phyloP scores from a whole-genome alignment of 192 early-diverging fungal genomes.

The Podila clonocystis region DNA sequence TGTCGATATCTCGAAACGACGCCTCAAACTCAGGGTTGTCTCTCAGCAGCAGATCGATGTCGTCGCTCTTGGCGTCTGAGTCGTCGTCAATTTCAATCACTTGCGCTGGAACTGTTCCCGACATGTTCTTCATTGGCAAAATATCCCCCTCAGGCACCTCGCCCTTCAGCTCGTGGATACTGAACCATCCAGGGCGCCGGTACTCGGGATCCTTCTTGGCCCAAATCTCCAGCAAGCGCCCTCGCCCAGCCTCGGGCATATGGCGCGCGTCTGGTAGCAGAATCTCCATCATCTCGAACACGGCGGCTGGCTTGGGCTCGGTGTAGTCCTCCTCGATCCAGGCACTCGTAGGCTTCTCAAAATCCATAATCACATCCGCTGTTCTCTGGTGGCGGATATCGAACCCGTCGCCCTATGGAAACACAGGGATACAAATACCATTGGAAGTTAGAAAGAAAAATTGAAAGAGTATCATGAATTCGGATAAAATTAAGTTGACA shows the following conservation, averaged over 20 bases:
- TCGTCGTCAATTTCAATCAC: neutral
- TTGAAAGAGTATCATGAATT: too few relatives aligned
- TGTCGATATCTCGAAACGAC: neutral
- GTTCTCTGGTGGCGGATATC: slow-evolving; percentile 68
- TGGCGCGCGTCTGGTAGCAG: slow-evolving; percentile 61
- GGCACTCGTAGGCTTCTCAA: slow-evolving; percentile 53
- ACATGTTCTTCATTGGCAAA: neutral
- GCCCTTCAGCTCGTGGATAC: slow-evolving; percentile 34
- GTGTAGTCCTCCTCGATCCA: slow-evolving; percentile 65
- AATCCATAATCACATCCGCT: slow-evolving; percentile 70
- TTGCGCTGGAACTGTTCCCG: too few relatives aligned
- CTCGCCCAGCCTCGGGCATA: slow-evolving; percentile 46
- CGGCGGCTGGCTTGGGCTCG: slow-evolving; percentile 58
- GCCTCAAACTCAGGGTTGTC: neutral
- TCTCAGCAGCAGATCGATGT: neutral
- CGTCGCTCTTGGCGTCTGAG: neutral
- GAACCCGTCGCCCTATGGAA: slow-evolving; percentile 58
- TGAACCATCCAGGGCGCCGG: slow-evolving; percentile 39
- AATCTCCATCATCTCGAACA: slow-evolving; percentile 69
- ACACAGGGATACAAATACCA: neutral
- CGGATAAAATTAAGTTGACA: neutral
- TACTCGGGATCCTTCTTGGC: slow-evolving; percentile 29
- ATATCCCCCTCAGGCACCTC: neutral
- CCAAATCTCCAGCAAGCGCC: slow-evolving; percentile 62
- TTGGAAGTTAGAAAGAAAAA: neutral